Conservation (phyloP, 2,329 filamentous ascomycete genomes). For the Colletotrichum sp. region DNA sequence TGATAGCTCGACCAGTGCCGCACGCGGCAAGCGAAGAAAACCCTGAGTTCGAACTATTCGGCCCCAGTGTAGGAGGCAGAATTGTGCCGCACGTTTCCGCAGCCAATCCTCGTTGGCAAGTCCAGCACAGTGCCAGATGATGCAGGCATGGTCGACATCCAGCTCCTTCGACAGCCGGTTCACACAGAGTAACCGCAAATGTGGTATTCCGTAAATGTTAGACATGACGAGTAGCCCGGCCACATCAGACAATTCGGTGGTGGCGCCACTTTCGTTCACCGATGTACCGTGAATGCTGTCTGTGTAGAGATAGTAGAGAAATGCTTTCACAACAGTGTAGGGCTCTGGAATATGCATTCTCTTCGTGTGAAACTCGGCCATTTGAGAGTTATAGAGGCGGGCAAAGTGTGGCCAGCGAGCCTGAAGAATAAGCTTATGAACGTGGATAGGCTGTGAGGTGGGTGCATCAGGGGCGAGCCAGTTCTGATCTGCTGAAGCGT, state of each 20-base stretch:
- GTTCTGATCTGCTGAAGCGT: constrained; percentile 48
- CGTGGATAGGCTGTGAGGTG: constrained; percentile 86
- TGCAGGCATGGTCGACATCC: constrained; percentile 91
- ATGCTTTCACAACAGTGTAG: constrained; percentile 91
- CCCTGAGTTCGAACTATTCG: constrained; percentile 88
- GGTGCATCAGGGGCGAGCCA: constrained; percentile 67
- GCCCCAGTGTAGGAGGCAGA: constrained; percentile 94
- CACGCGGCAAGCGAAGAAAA: constrained; percentile 80
- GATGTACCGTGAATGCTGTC: constrained; percentile 76
- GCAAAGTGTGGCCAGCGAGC: constrained; percentile 97
- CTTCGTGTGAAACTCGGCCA: constrained; percentile 96
- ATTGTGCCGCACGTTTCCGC: constrained; percentile 83
- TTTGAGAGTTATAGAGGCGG: constrained; percentile 88
- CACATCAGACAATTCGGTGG: constrained; percentile 81
- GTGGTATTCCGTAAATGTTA: constrained; percentile 97
- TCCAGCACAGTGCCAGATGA: constrained; percentile 94
- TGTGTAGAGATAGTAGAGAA: constrained; percentile 95
- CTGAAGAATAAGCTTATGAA: constrained; percentile 93
- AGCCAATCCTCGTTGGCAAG: constrained; percentile 94
- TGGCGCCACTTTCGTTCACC: constrained; percentile 69
- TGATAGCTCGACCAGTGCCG: constrained; percentile 86
- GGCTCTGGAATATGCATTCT: constrained; percentile 98
- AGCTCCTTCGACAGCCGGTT: constrained; percentile 89
- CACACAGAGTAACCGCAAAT: constrained; percentile 87
- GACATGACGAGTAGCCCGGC: constrained; percentile 96